Evolutionary conservation across 2,329 filamentous ascomycete genomes (phyloP).

Genomic region (Claviceps paspali): DNA sequence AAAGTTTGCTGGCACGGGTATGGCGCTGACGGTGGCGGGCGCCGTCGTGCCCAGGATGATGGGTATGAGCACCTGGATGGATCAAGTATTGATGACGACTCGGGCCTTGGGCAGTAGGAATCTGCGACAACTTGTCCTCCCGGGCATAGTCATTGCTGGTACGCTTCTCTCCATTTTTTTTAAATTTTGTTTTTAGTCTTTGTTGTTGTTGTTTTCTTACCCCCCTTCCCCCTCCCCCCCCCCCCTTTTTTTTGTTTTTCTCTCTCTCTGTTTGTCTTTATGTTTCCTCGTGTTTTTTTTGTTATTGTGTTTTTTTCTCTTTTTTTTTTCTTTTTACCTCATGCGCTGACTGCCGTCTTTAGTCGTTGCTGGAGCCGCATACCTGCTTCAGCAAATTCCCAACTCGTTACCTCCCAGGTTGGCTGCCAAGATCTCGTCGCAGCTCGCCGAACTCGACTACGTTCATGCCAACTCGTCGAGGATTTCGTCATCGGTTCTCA

Average conservation of each 20-base stretch:
- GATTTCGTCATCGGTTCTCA: conserved; percentile 73
- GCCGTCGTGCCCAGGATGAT: conserved; percentile 71
- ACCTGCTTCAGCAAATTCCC: conserved; percentile 76
- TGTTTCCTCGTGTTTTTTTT: background rate
- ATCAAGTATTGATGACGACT: conserved; percentile 69
- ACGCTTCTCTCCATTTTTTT: conserved; percentile 25
- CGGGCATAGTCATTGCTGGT: conserved; percentile 66
- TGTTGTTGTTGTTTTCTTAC: background rate
- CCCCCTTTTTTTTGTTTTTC: background rate
- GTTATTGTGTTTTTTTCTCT: background rate
- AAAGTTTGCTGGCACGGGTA: conserved; percentile 83
- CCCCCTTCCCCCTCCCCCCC: too few relatives aligned
- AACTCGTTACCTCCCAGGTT: conserved; percentile 76
- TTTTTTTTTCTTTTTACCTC: background rate
- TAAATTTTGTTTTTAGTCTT: background rate
- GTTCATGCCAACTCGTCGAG: conserved; percentile 76
- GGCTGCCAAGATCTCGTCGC: conserved; percentile 66
- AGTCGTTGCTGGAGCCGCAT: conserved; percentile 64
- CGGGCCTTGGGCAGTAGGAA: conserved; percentile 71
- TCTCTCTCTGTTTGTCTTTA: background rate
- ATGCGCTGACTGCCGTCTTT: background rate
- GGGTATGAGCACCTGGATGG: conserved; percentile 76
- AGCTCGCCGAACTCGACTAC: conserved; percentile 75
- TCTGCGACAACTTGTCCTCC: conserved; percentile 63
- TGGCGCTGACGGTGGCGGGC: conserved; percentile 83